A percentile compares a stretch with the other conserved stretches of the same genome.
Conservation (phyloP, 2,329 filamentous ascomycete species). For the Scedosporium minutisporum region DNA sequence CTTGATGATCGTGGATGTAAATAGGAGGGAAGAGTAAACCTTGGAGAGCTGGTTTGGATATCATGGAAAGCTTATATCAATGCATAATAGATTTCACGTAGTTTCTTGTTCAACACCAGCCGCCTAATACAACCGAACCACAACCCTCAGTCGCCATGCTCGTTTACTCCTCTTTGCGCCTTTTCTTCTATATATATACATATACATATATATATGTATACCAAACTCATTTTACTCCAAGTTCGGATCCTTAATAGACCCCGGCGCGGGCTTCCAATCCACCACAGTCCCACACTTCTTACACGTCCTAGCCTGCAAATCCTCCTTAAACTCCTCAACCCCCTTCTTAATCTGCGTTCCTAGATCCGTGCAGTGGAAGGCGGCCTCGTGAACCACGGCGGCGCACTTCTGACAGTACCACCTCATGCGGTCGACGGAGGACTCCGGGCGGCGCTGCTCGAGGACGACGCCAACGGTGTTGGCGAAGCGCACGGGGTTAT, state of each 20-base stretch:
- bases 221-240: slow-evolving; percentile 17
- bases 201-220: neutral
- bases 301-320: slow-evolving; percentile 62
- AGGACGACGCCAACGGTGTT: slow-evolving; percentile 90
- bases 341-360: slow-evolving; percentile 91
- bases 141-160: neutral
- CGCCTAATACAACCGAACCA: neutral
- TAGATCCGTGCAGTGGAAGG: slow-evolving; percentile 81
- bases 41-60: too few species aligned
- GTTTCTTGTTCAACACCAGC: neutral
- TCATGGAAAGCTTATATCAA: neutral
- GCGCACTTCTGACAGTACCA: slow-evolving; percentile 79
- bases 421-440: slow-evolving; percentile 65
- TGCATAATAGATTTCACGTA: neutral
- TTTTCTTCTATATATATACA: neutral
- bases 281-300: slow-evolving; percentile 66
- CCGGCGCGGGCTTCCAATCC: slow-evolving; percentile 54
- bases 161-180: too few species aligned
- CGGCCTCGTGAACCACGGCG: slow-evolving; percentile 70
- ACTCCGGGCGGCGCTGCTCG: slow-evolving; percentile 69
- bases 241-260: slow-evolving; percentile 52
- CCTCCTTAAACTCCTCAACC: slow-evolving; percentile 69
- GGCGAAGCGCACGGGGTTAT: slow-evolving; percentile 89
- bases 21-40: neutral
- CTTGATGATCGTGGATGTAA: neutral